Base-by-base conservation (phyloP, 768 basidiomycete genomes). In the Artomyces pyxidatus region DNA sequence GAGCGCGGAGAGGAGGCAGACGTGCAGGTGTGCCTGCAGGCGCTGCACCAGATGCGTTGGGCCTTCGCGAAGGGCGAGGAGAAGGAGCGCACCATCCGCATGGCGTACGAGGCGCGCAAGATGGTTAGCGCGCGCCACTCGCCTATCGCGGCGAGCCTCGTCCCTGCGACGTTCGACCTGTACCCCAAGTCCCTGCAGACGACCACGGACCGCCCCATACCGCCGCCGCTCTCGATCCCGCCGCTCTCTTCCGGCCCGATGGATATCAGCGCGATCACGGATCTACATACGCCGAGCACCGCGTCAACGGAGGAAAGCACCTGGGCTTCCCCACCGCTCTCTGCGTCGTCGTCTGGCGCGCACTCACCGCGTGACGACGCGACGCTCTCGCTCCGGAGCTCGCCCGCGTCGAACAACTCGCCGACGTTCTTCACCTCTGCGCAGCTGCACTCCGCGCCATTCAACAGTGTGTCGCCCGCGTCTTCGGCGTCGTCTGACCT, bases 41-140 rank as follows among this genome's bases (percentile, higher is more conserved):
- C 89, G 8, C 73, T 95, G n/a, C 64, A 76, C 3, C 80, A 87
- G 60, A 86, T 93, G 77, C 77, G 80, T 10, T 96, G 92, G 92
- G 76, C 73, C 4, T 85, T 77, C 62, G 83, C 83, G 6, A 83
- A 81, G 60, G 81, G 77, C 49, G 81, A 84, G 51, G 88, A 90
- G 58, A 72, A 80, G 30, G 77, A 81, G 58, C 78, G 80, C 49
- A 78, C 77, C 0, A 68, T 89, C 41, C 73, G 71, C 49, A 61
- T 64, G 23, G 63, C 73, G 41, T 76, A 73, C 73, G 68, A 74
- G 41, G 69, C 55, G 26, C 48, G 56, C 61, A 56, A 48, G 37
- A 47, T 50, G 41, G 45, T 51, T 17, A 47, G 35, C 22, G 12
- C 45, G 25, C 49, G 47, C 22, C 28, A 47, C 27, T 47, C 29